phyloP scores from a whole-genome alignment of 331 rosid species.

The Malus hybrid region DNA sequence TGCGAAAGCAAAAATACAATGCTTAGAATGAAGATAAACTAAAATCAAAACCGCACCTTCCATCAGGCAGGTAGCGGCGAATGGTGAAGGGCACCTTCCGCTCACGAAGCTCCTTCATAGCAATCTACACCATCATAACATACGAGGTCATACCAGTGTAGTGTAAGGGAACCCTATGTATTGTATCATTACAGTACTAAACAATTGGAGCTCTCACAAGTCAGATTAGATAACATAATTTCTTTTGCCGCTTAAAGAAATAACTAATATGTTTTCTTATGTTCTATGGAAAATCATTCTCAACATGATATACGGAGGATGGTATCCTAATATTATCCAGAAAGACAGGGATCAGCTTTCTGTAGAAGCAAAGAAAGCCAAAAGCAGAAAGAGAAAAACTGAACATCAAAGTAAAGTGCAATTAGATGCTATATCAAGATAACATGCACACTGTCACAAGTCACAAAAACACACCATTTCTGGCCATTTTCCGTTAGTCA shows the following conservation, averaged over 20 bases:
- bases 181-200: not conserved
- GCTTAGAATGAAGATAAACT: no score
- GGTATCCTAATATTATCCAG: not conserved
- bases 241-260: not conserved
- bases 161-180: not conserved
- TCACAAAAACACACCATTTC: not conserved
- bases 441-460: not conserved
- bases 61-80: slow-evolving; percentile 92
- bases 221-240: not conserved
- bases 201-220: not conserved
- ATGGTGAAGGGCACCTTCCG: slow-evolving; percentile 87
- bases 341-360: not conserved
- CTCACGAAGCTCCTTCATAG: slow-evolving; percentile 92
- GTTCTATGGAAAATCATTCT: not conserved
- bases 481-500: not conserved
- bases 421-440: not conserved
- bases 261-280: not conserved
- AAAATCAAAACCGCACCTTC: slow-evolving; percentile 42
- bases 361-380: not conserved
- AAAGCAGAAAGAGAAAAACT: not conserved
- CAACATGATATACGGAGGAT: not conserved
- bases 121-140: slow-evolving; percentile 38
- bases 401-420: not conserved
- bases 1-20: no score
- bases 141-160: not conserved